Base-by-base conservation (phyloP, 2,329 filamentous ascomycete genomes). In the Cercospora sesami region DNA sequence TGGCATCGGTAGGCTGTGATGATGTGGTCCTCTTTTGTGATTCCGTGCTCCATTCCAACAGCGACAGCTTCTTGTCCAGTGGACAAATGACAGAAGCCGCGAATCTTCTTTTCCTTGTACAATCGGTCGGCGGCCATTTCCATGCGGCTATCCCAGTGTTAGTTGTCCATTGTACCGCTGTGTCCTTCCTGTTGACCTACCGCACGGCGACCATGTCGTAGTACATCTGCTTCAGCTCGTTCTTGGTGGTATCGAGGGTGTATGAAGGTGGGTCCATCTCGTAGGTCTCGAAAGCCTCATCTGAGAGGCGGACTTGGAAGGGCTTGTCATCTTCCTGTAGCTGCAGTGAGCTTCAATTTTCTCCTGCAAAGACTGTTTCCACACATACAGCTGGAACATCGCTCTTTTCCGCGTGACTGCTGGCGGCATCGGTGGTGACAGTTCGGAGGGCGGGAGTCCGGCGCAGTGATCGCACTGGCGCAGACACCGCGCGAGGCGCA, bases 61-160 rank as follows among this genome's bases (percentile, higher is more conserved):
- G 95, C 93, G 74, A 99, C 95, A 73, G 95, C 95, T 87, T 99
- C 95, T 84, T 99, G 95, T 72, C 95, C 95, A 68, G 91, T 96
- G 68, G 95, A 98, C 83, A 99, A 84, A 85, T 99, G 95, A 86
- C 95, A 99, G 91, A 99, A 99, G 85, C 95, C 95, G 78, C 95
- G 92, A 78, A 99, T 98, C 88, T 99, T 98, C 91, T 99, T 99
- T 87, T 98, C 95, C 87, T 99, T 99, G 92, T 99, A 99, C 79
- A 99, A 86, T 80, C 94, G 89, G 81, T 99, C 95, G 84, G 95
- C 93, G 74, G 94, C 94, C 94, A 99, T 97, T 85, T 99, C 95
- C 95, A 99, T 97, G 82, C 96, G 95, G 84, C 94, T 97, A 76
- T 65, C 18, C 45, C 51, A 75, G 23, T 73, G 51, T 81, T 77